Conservation (phyloP, 2,329 filamentous ascomycete species). For the Coniochaeta hoffmannii region DNA sequence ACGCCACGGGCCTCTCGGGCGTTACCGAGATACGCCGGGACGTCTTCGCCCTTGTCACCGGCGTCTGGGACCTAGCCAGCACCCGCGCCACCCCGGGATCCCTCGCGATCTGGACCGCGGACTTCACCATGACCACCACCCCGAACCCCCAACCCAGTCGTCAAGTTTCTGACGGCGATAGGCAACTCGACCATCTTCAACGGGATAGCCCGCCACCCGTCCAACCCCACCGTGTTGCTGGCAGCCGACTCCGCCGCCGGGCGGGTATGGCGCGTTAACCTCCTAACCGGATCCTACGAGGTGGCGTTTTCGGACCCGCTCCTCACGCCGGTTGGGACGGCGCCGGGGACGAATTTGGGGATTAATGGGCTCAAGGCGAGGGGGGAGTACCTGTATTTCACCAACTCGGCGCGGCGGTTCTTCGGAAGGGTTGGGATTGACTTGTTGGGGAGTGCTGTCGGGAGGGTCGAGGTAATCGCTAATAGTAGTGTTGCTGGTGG, state of each 20-base stretch:
- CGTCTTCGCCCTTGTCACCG: constrained; percentile 12
- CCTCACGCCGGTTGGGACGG: constrained; percentile 8
- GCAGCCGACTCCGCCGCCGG: constrained; percentile 12
- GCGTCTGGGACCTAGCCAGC: constrained; percentile 8
- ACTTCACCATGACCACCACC: constrained; percentile 3
- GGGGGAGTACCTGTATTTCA: constrained; percentile 11
- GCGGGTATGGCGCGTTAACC: constrained; percentile 10
- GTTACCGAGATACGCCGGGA: constrained; percentile 12
- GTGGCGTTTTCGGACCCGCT: constrained; percentile 9
- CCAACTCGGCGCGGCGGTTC: constrained; percentile 10
- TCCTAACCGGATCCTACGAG: constrained; percentile 6
- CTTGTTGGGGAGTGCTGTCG: neutral
- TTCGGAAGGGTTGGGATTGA: constrained; percentile 9
- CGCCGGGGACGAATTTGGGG: constrained; percentile 8
- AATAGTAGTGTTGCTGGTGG: constrained; percentile 4
- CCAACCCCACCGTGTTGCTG: constrained; percentile 5
- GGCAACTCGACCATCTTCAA: constrained; percentile 12
- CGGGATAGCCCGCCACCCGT: constrained; percentile 10
- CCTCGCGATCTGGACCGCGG: constrained; percentile 10
- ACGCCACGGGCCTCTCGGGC: constrained; percentile 11
- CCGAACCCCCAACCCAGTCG: neutral
- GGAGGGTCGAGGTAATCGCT: constrained; percentile 3
- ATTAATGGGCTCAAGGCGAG: constrained; percentile 11
- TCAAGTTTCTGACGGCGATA: constrained; percentile 4
- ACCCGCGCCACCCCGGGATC: constrained; percentile 9